A percentile compares a stretch with the other conserved stretches of the same genome.
Evolutionary conservation across 148 eudicot genomes (phyloP).

Genomic region (Persicaria maculosa): DNA sequence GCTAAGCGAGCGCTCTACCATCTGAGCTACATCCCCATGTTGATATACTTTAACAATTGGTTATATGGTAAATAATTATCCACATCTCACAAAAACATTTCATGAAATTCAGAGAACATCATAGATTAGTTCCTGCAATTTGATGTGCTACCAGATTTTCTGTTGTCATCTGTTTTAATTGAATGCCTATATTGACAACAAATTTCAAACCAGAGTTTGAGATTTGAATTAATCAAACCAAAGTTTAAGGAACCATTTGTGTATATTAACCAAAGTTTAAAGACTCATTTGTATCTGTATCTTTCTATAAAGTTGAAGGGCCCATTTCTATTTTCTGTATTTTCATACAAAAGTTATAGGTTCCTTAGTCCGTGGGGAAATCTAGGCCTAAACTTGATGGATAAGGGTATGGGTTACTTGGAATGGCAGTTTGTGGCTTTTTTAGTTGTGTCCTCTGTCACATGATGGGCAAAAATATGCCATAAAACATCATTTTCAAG

Average conservation of each 20-base stretch:
- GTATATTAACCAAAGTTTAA: no score
- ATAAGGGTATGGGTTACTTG: background rate
- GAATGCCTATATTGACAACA: background rate
- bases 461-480: background rate
- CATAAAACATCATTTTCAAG: background rate
- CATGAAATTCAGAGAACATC: background rate
- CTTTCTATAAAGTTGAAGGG: no score
- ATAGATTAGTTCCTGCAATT: background rate
- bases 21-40: constrained; percentile 1
- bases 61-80: no score
- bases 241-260: no score
- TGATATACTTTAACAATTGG: background rate
- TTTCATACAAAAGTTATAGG: background rate
- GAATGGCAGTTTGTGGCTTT: background rate
- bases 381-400: background rate
- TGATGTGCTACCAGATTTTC: background rate
- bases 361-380: background rate
- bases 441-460: background rate
- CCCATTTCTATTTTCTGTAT: no score
- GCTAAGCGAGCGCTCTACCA: constrained; percentile 59
- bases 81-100: no score
- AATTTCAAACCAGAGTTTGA: background rate
- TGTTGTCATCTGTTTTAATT: background rate
- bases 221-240: no score
- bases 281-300: no score